Percentiles rank a stretch among this genome's conserved stretches.
phyloP scores from a whole-genome alignment of 345 rosid genomes.

The Mangifera indica region DNA sequence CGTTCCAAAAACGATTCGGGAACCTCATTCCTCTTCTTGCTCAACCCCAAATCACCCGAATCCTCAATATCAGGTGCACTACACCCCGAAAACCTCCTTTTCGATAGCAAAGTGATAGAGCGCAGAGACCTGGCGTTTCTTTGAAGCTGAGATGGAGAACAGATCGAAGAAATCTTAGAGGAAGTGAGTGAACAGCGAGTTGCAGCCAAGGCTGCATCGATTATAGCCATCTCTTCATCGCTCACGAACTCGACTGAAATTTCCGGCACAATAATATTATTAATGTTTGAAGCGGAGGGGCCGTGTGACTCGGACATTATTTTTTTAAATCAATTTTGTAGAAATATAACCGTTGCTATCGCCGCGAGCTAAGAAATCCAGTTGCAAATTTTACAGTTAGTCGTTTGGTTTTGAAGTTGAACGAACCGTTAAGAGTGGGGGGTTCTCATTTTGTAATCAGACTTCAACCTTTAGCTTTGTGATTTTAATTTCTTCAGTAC shows the following conservation, averaged over 20 bases:
- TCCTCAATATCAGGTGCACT: constrained; percentile 61
- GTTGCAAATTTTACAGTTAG: no score
- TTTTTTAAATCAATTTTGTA: constrained; percentile 2
- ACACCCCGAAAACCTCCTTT: constrained; percentile 31
- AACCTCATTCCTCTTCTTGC: constrained; percentile 29
- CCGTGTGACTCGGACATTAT: constrained; percentile 47
- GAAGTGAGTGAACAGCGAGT: constrained; percentile 39
- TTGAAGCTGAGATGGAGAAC: constrained; percentile 31
- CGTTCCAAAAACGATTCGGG: constrained; percentile 39
- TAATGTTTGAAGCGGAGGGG: constrained; percentile 20
- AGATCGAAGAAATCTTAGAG: constrained; percentile 30
- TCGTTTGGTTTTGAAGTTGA: no score
- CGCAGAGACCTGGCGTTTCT: constrained; percentile 33
- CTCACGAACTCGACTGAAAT: constrained; percentile 75
- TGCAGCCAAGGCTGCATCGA: constrained; percentile 66
- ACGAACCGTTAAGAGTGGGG: not conserved
- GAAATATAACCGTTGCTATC: constrained; percentile 22
- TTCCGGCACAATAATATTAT: constrained; percentile 17
- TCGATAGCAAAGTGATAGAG: constrained; percentile 40
- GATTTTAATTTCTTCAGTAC: no score
- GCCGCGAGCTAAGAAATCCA: no score
- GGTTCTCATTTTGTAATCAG: no score
- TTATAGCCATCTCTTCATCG: constrained; percentile 85
- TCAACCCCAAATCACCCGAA: constrained; percentile 19
- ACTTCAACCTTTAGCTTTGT: no score